A percentile compares a stretch with the other conserved stretches of the same genome.
Evolutionary conservation across 192 early-diverging fungal species (phyloP).

Genomic region (Coemansia sp.): DNA sequence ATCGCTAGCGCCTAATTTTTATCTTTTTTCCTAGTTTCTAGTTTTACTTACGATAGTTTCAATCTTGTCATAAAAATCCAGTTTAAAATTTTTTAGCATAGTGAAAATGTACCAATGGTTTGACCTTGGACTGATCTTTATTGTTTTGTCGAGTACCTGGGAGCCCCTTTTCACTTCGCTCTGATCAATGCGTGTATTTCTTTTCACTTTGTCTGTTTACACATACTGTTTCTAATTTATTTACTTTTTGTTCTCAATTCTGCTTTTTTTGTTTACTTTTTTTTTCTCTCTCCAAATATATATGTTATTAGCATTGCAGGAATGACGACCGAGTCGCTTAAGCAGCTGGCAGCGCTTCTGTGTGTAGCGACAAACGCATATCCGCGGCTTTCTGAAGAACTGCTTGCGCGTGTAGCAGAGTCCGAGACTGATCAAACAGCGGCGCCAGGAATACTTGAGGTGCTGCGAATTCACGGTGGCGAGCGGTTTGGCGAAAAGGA

Average conservation of each 20-base stretch:
- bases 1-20: conserved; percentile 37
- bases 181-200: too few relatives aligned
- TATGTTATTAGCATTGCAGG: background rate
- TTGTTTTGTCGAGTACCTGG: too few relatives aligned
- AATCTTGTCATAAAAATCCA: conserved; percentile 6
- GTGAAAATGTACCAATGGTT: background rate
- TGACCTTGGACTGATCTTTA: too few relatives aligned
- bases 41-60: conserved; percentile 19
- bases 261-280: background rate
- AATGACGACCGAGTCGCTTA: background rate
- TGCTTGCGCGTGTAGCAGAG: background rate
- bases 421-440: background rate
- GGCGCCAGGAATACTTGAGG: conserved; percentile 6
- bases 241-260: background rate
- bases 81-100: conserved; percentile 1
- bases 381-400: conserved; percentile 15
- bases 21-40: conserved; percentile 10
- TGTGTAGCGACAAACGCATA: conserved; percentile 43
- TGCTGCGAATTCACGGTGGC: conserved; percentile 30
- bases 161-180: too few relatives aligned
- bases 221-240: background rate
- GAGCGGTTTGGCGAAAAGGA: conserved; percentile 52
- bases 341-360: conserved; percentile 14
- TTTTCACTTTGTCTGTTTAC: too few relatives aligned
- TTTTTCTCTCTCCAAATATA: background rate